These are phyloP conservation scores for Eutrema salsugineum DNA, from an alignment of 441 rosid genomes.

Conservation along the genomic window DNA sequence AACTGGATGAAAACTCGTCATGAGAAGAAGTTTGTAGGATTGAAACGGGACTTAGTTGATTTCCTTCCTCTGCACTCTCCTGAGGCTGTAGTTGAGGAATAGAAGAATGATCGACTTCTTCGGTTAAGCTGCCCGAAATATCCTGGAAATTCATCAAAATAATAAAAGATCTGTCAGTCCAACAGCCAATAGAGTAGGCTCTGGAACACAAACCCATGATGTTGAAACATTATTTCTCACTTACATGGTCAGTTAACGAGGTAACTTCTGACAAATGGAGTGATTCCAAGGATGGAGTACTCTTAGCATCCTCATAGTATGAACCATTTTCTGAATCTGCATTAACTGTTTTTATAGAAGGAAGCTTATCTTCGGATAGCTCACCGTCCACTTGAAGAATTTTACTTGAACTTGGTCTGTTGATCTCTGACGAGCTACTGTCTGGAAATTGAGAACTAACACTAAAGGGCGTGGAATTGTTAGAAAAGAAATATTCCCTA, in stretches of 20 bases:
- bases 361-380: conserved; percentile 27
- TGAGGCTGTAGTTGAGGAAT: conserved; percentile 41
- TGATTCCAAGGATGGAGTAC: conserved; percentile 18
- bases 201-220: background rate
- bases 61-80: conserved; percentile 55
- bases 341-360: conserved; percentile 32
- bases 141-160: conserved; percentile 41
- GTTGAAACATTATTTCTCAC: background rate
- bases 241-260: conserved; percentile 4
- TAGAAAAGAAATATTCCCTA: conserved; percentile 32
- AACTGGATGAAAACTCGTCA: conserved; percentile 68
- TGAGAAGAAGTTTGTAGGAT: conserved; percentile 70
- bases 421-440: conserved; percentile 39
- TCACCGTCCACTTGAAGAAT: conserved; percentile 25
- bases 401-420: conserved; percentile 27
- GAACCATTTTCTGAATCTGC: conserved; percentile 27
- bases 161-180: background rate
- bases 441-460: conserved; percentile 31
- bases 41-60: conserved; percentile 90
- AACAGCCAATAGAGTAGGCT: background rate
- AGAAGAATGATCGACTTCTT: conserved; percentile 33
- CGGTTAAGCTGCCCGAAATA: conserved; percentile 28
- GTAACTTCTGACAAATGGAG: conserved; percentile 22
- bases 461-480: conserved; percentile 33
- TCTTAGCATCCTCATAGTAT: conserved; percentile 35